Evolutionary conservation across 345 rosid species (phyloP).

Genomic region (Physaria fendleri): DNA sequence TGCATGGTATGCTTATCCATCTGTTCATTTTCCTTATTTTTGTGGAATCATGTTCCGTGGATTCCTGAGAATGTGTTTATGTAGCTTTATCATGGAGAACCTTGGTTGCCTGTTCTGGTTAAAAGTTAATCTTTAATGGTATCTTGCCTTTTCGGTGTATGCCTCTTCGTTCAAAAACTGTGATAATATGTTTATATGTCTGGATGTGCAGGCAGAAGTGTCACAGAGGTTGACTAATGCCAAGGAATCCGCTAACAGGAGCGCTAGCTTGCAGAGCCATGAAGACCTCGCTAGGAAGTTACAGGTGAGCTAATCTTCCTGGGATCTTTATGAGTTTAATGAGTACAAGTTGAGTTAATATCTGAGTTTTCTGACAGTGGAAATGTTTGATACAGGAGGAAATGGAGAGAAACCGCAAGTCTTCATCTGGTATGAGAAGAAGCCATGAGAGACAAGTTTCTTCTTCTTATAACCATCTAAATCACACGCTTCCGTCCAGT

Average conservation of each 20-base stretch:
- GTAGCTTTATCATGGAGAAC: slow-evolving; percentile 2
- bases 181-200: background rate
- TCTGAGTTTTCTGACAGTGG: slow-evolving; percentile 8
- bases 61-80: background rate
- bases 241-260: slow-evolving; percentile 72
- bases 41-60: background rate
- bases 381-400: slow-evolving; percentile 69
- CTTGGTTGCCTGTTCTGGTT: background rate
- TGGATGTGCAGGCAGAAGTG: slow-evolving; percentile 68
- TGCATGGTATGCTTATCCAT: slow-evolving; percentile 58
- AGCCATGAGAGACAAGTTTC: slow-evolving; percentile 5
- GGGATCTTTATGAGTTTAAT: background rate
- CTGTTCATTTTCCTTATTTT: background rate
- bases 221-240: slow-evolving; percentile 86
- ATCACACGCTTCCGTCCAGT: slow-evolving; percentile 10
- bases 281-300: slow-evolving; percentile 96
- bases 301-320: slow-evolving; percentile 43
- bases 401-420: slow-evolving; percentile 82
- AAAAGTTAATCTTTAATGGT: background rate
- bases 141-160: background rate
- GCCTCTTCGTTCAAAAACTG: background rate
- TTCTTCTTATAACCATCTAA: slow-evolving; percentile 13
- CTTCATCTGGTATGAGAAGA: slow-evolving; percentile 29
- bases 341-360: background rate
- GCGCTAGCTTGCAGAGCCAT: slow-evolving; percentile 64